Evolutionary conservation across 192 early-diverging fungal species (phyloP), one percentile per base, ranked within the genome.

Genomic region (Dissophora globulifera): DNA sequence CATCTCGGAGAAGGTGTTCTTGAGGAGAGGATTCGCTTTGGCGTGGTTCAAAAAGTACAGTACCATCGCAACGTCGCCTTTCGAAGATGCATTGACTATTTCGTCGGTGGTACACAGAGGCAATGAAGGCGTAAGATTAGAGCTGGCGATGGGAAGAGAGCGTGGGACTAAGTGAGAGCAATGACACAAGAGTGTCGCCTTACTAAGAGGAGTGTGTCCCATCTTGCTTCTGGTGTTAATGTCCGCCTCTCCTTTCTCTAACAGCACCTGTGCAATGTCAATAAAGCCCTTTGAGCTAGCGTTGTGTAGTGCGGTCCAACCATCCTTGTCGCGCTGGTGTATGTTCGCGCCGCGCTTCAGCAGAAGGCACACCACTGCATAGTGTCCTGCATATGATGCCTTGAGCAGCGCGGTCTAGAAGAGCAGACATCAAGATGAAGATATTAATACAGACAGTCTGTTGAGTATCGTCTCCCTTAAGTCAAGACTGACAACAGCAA

Each of bases 241-340:
- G 30, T 82, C 78, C 1, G 86, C 87, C 9, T 81, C 81, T 20
- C 78, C 78, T 15, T 79, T 65, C 58, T 91, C 89, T 22, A 93
- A 58, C 26, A 95, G 69, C 32, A 86, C 79, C 35, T 79, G 67
- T 0, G 83, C 87, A 58, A 89, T 84, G 20, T 78, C 69, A 4
- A 86, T 61, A 53, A 88, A 81, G 2, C 92, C 93, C 19, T 81
- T 78, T 4, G 87, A 81, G 27, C 83, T 83, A 26, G 92, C 88
- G 66, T 94, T 94, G 78, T 94, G 94, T 29, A 95, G 83, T 3
- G 92, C 86, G 9, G 92, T 91, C 90, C 91, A 94, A 0, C 92
- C 92, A 49, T 93, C 91, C 54, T 82, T 85, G 71, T 95, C 94
- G 19, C 74, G 62, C 42, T 86, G 85, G 57, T 86, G 69, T 16